Conservation (phyloP, 2,329 filamentous ascomycete genomes). For the Chalaropsis ovoidea region DNA sequence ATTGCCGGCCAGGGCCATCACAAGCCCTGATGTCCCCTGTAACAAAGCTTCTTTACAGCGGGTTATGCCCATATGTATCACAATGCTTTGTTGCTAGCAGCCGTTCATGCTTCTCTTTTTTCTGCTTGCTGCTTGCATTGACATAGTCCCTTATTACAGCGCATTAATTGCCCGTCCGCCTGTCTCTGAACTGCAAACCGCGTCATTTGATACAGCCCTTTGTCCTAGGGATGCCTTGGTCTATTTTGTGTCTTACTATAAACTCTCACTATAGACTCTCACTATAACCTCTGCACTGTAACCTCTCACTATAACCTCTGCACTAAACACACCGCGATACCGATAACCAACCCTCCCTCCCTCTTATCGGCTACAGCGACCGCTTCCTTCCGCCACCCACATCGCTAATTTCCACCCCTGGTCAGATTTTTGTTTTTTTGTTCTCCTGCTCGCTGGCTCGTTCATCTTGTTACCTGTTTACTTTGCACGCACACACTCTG, state of each 20-base stretch:
- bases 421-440: background rate
- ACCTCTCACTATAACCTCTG: background rate
- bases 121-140: background rate
- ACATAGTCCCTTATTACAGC: background rate
- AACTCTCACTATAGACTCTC: background rate
- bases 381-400: slow-evolving; percentile 14
- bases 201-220: background rate
- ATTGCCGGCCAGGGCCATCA: background rate
- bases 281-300: too few relatives aligned
- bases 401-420: slow-evolving; percentile 5
- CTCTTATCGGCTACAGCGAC: slow-evolving; percentile 5
- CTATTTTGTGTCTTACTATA: background rate
- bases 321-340: background rate
- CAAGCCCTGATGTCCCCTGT: background rate
- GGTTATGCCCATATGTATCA: background rate
- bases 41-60: too few relatives aligned
- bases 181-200: too few relatives aligned
- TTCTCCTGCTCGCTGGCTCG: background rate
- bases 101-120: background rate
- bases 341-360: background rate
- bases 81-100: background rate
- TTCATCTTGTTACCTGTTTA: background rate
- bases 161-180: background rate
- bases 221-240: too few relatives aligned
- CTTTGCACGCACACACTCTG: slow-evolving; percentile 1